Evolutionary conservation across 2,329 filamentous ascomycete genomes (phyloP), one percentile per base, ranked within the genome.

Genomic region (Botrytis cinerea): DNA sequence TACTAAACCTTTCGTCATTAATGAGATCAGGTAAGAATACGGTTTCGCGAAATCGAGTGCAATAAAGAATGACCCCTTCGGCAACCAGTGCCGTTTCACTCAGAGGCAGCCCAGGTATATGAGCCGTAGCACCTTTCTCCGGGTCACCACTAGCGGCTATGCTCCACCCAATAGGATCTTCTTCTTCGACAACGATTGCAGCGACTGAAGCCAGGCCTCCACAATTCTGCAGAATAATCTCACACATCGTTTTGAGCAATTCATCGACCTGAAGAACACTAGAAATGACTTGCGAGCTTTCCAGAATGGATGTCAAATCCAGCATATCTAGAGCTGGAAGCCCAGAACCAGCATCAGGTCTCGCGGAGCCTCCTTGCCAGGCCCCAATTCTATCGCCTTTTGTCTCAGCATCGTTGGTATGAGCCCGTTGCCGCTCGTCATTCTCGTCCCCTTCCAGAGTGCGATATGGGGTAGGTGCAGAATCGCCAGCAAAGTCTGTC

Each of bases 241-340:
- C 90, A 77, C 92, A 93, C 89, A 95, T 93, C 60, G 92, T 94
- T 78, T 91, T 90, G 75, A 95, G 86, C 6, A 95, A 86, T 78
- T 91, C 88, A 76, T 95, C 92, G 20, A 95, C 88, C 76, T 92
- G 88, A 18, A 95, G 83, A 69, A 94, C 91, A 25, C 92, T 94
- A 7, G 92, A 95, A 61, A 95, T 90, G 61, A 95, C 88, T 80
- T 94, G 93, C 16, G 91, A 94, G 4, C 91, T 93, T 77, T 93
- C 90, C 22, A 95, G 84, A 74, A 95, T 95, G 38, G 91, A 91
- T 60, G 93, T 91, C 75, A 95, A 82, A 81, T 95, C 93, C 79
- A 95, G 90, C 90, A 95, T 94, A 82, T 95, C 93, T 71, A 95
- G 86, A 43, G 92, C 90, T 59, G 92, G 91, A 74, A 94, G 85